Conservation (phyloP, 805 yeast genomes). For the Candida vaughaniae region DNA sequence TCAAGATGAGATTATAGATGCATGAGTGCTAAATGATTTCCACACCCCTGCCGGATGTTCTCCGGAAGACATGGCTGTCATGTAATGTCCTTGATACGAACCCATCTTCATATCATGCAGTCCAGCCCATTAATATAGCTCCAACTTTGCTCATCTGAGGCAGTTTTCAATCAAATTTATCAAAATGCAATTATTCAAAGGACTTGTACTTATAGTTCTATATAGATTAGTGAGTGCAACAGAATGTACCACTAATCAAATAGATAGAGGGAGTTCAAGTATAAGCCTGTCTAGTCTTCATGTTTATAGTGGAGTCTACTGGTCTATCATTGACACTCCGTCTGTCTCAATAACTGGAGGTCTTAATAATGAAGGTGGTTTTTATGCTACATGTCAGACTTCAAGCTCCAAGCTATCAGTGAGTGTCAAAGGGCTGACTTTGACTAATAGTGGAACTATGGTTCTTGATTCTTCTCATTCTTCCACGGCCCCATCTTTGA, state of each 20-base stretch:
- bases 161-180: too few relatives aligned
- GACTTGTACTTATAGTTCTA: too few relatives aligned
- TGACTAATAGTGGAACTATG: conserved; percentile 18
- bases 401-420: conserved; percentile 14
- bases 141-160: too few relatives aligned
- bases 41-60: too few relatives aligned
- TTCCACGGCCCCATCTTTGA: conserved; percentile 14
- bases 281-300: conserved; percentile 1
- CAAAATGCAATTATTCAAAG: too few relatives aligned
- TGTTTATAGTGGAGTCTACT: conserved; percentile 17
- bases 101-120: too few relatives aligned
- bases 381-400: conserved; percentile 15
- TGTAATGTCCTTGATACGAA: too few relatives aligned
- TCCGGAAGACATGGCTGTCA: too few relatives aligned
- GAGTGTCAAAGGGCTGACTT: conserved; percentile 9
- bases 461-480: conserved; percentile 15
- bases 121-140: too few relatives aligned
- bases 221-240: conserved; percentile 7
- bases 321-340: conserved; percentile 24
- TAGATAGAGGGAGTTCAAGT: conserved; percentile 2
- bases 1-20: too few relatives aligned
- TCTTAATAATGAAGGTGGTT: conserved; percentile 18
- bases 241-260: conserved; percentile 9
- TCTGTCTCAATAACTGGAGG: conserved; percentile 18
- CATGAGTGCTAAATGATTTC: too few relatives aligned